Evolutionary conservation across 805 yeast species (phyloP), one percentile per base, ranked within the genome.

Genomic region (Candida ortonii): DNA sequence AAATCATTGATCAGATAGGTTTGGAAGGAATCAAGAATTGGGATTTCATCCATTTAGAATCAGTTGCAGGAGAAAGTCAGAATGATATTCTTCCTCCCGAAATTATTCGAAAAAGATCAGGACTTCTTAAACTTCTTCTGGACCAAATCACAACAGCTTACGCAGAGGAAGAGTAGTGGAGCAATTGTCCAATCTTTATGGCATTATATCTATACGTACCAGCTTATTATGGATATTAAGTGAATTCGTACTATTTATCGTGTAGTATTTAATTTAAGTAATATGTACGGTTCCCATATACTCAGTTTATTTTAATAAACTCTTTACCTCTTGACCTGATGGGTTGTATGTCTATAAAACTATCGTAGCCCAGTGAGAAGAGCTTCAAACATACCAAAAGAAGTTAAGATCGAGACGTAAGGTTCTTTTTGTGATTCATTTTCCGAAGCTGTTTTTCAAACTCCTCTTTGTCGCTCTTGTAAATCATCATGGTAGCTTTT

Each of bases 401-500:
- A n/a, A n/a, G n/a, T n/a, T n/a, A n/a, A n/a, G n/a, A n/a, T n/a
- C n/a, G n/a, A n/a, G n/a, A n/a, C n/a, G 16, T 22, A 14, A 4
- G 12, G 3, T 24, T 25, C 6, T 11, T 19, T 17, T 16, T 10
- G 16, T 25, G n/a, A 17, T 6, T 25, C 21, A 24, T 26, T 14
- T 31, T 33, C 16, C 22, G 19, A 7, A 27, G 22, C 3, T 54
- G 30, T 28, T 60, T 62, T 45, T 80, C 93, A 50, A 84, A 80
- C 34, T 75, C 85, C 34, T 63, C 66, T 52, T 75, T 80, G 43
- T 75, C 71, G 33, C 72, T 52, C 41, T 84, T 71, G 52, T 78
- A 88, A n/a, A 88, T 59, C 40, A 80, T 56, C 95, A 88, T 89
- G 0, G 96, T 79, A 1, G 89, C 89, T 50, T 76, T 75, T 0